Percentiles rank a stretch among this genome's conserved stretches.
These are phyloP conservation scores for Arabis alpina DNA, from an alignment of 345 rosid species.

Conservation along the genomic window DNA sequence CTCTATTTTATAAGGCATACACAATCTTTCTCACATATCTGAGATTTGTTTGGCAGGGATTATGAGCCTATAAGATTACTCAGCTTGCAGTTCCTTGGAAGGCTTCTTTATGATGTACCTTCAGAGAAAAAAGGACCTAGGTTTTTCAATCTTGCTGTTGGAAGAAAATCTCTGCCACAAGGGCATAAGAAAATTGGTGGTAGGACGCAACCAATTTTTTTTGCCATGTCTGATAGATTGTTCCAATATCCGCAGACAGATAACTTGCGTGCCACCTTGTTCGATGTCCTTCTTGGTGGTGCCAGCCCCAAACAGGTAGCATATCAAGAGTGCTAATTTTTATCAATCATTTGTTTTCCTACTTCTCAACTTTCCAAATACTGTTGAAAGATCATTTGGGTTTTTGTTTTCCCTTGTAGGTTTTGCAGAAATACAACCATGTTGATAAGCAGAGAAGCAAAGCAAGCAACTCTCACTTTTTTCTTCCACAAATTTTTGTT, in stretches of 20 bases:
- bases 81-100: slow-evolving; percentile 93
- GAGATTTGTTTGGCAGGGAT: slow-evolving; percentile 56
- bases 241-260: slow-evolving; percentile 86
- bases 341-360: slow-evolving; percentile 6
- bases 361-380: slow-evolving; percentile 28
- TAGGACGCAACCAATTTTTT: slow-evolving; percentile 72
- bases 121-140: slow-evolving; percentile 84
- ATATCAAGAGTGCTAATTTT: slow-evolving; percentile 25
- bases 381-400: slow-evolving; percentile 17
- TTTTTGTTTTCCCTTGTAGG: slow-evolving; percentile 49
- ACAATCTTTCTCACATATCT: slow-evolving; percentile 15
- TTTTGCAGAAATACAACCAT: slow-evolving; percentile 75
- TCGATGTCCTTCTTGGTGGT: slow-evolving; percentile 97
- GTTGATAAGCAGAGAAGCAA: slow-evolving; percentile 64
- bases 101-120: slow-evolving; percentile 84
- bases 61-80: slow-evolving; percentile 88
- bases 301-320: slow-evolving; percentile 97
- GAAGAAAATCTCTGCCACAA: slow-evolving; percentile 68
- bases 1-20: slow-evolving; percentile 16
- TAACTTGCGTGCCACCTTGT: slow-evolving; percentile 84
- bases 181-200: slow-evolving; percentile 56
- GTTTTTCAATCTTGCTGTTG: slow-evolving; percentile 79
- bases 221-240: slow-evolving; percentile 73
- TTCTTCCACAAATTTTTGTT: slow-evolving; percentile 80
- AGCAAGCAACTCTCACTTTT: slow-evolving; percentile 68